Evolutionary conservation across 225 moss, liverwort and hornwort genomes (phyloP).

Genomic region (Rhytidiadelphus loreus): DNA sequence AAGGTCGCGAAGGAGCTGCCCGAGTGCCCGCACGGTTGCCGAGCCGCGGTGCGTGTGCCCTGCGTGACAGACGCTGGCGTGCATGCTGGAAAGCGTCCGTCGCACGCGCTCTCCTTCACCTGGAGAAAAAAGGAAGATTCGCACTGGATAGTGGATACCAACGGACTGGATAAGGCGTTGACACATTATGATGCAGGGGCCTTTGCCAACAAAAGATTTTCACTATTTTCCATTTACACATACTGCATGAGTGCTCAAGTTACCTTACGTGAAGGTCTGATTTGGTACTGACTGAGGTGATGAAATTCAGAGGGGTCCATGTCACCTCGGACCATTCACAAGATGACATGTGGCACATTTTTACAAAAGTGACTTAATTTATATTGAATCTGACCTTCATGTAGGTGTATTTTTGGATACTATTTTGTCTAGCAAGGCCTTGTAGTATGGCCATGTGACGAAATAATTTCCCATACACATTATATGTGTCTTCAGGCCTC

Average conservation of each 20-base stretch:
- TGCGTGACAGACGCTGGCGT: neutral
- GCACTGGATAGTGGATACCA: neutral
- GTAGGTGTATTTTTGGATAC: neutral
- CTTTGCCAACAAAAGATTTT: neutral
- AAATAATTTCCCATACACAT: neutral
- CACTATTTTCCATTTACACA: neutral
- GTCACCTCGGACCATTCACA: no score
- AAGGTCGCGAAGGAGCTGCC: neutral
- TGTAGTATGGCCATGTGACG: accelerated
- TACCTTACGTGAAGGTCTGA: no score
- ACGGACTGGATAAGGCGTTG: neutral
- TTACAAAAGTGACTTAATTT: no score
- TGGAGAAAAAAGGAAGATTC: neutral
- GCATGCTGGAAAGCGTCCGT: neutral
- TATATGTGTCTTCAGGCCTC: no score
- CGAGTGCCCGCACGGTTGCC: neutral
- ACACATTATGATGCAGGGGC: no score
- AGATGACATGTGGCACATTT: no score
- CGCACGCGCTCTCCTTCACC: neutral
- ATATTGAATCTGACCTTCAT: no score
- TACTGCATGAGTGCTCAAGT: neutral
- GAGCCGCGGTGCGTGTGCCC: neutral
- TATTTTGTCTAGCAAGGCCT: neutral
- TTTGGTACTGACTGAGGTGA: no score
- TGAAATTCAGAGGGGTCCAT: no score